Base-by-base conservation (phyloP, 192 early-diverging fungal genomes). In the Coemansia biformis region DNA sequence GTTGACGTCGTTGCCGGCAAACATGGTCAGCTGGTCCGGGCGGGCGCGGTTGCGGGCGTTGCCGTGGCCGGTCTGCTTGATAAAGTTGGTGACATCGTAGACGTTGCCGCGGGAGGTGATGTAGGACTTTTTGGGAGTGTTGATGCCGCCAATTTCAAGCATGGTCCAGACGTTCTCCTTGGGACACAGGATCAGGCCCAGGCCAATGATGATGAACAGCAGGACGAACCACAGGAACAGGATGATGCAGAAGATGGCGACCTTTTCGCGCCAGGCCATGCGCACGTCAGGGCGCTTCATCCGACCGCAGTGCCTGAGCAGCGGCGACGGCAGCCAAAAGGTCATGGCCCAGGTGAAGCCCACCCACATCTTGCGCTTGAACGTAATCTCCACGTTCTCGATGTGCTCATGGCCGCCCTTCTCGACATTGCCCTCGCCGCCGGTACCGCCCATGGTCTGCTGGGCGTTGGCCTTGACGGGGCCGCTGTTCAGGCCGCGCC, bases 251-350 rank as follows among this genome's bases (percentile, higher is more conserved):
- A 88, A 92, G 21, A 98, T 77, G 1, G 84, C 80, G 5, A 89
- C 74, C 66, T 98, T 98, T 67, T 98, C 94, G 33, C 93, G 76
- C 91, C 91, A 97, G 15, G 93, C 93, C 91, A 93, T 93, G 19
- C 81, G 88, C 39, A 97, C 82, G 59, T 97, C 91, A 19, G 86
- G 81, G 22, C 91, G 83, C 63, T 86, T 90, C 90, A 96, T 91
- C 26, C 84, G 75, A 1, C 68, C 68, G 19, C 38, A 51, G 31
- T 30, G 41, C 6, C 14, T 22, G 14, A 72, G 51, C 26, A 72
- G 18, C 23, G 61, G 56, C 29, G 61, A 44, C 6, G 68, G 68
- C 33, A 72, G 32, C 64, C 64, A 68, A 15, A 50, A 67, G 9
- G 59, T 67, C 21, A 42, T 48, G 28, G 29, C 31, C 65, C 56